phyloP scores from a whole-genome alignment of 345 rosid genomes.

The Lagerstroemia speciosa region DNA sequence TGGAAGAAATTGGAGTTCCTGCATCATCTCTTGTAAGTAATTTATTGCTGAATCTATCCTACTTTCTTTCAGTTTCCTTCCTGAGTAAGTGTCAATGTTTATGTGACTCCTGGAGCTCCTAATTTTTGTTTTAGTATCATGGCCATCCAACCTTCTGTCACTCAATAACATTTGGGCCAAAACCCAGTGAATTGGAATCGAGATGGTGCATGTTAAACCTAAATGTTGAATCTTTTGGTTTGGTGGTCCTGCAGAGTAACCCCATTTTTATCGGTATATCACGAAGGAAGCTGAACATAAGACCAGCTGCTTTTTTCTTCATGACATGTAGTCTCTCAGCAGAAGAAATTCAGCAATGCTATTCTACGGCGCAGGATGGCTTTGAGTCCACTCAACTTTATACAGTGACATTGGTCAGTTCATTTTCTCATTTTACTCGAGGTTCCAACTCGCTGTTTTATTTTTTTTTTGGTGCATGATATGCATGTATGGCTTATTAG shows the following conservation, averaged over 20 bases:
- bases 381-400: constrained; percentile 78
- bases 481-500: background rate
- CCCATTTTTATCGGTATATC: constrained; percentile 74
- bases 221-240: constrained; percentile 5
- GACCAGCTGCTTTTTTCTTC: constrained; percentile 83
- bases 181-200: background rate
- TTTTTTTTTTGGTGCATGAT: too few relatives aligned
- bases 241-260: constrained; percentile 35
- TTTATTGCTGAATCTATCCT: background rate
- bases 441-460: background rate
- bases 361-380: constrained; percentile 71
- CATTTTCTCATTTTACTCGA: background rate
- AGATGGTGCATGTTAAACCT: background rate
- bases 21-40: constrained; percentile 49
- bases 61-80: background rate
- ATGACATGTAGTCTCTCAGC: constrained; percentile 60
- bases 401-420: constrained; percentile 62
- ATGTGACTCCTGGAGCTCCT: background rate
- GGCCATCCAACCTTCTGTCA: background rate
- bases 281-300: constrained; percentile 58
- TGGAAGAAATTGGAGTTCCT: constrained; percentile 89
- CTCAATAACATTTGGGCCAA: background rate
- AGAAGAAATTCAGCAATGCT: constrained; percentile 54
- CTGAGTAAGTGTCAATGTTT: background rate
- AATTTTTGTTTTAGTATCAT: background rate